phyloP scores from a whole-genome alignment of 192 early-diverging fungal genomes.

The Backusella parvicylindrica region DNA sequence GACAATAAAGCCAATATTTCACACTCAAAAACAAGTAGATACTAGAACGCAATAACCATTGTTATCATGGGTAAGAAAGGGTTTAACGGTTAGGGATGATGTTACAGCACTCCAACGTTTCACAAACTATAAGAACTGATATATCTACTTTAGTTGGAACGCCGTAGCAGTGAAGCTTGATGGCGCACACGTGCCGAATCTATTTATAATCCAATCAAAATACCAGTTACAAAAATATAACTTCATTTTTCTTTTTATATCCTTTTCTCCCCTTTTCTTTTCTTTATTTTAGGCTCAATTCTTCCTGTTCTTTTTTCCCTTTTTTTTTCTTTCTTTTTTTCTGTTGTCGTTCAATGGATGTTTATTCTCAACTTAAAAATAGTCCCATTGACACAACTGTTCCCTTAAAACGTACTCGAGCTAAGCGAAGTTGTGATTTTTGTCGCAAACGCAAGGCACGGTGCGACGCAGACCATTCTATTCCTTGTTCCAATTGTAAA shows the following conservation, averaged over 20 bases:
- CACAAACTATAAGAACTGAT: not conserved
- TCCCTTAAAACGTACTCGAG: constrained; percentile 30
- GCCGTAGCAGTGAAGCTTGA: constrained; percentile 1
- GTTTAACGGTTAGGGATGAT: not conserved
- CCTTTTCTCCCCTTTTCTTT: not conserved
- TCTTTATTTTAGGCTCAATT: constrained; percentile 12
- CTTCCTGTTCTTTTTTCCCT: constrained; percentile 11
- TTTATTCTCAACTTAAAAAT: not conserved
- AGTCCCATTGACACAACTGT: not conserved
- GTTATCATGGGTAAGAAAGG: not conserved
- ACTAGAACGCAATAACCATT: not conserved
- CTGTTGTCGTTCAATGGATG: not conserved
- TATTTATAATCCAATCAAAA: constrained; percentile 19
- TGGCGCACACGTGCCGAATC: constrained; percentile 7
- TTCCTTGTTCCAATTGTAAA: constrained; percentile 38
- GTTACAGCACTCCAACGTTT: not conserved
- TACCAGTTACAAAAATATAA: constrained; percentile 9
- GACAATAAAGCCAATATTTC: not conserved
- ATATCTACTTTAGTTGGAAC: not conserved
- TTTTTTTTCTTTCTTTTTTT: not conserved
- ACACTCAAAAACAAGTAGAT: constrained; percentile 9
- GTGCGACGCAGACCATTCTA: constrained; percentile 34
- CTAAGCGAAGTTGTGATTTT: constrained; percentile 41
- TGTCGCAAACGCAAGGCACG: constrained; percentile 36
- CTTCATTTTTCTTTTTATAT: constrained; percentile 5